phyloP scores from a whole-genome alignment of 163 green algal genomes.

The Volvox carteri region DNA sequence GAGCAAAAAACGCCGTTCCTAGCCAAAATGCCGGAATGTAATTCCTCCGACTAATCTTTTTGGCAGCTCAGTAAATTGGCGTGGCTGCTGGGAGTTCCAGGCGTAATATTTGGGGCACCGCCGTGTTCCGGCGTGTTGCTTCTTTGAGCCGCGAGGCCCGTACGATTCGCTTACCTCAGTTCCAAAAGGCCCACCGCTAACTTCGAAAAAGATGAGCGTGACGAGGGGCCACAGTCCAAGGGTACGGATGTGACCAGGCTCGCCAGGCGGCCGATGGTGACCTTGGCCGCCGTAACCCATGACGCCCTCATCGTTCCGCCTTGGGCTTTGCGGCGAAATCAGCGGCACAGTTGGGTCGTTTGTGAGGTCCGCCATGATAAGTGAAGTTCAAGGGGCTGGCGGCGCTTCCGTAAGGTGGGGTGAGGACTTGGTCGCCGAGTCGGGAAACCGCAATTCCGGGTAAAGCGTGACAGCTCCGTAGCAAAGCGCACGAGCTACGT shows the following conservation, averaged over 20 bases:
- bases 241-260: constrained; percentile 66
- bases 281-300: constrained; percentile 42
- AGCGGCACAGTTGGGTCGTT: constrained; percentile 24
- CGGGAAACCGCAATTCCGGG: neutral
- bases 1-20: too few relatives aligned
- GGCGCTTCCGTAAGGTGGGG: neutral
- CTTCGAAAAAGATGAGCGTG: constrained; percentile 97
- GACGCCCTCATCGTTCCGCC: constrained; percentile 32
- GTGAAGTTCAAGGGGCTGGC: neutral
- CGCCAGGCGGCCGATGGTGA: constrained; percentile 43
- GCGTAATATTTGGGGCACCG: too few relatives aligned
- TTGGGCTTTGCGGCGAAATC: constrained; percentile 31
- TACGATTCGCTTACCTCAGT: constrained; percentile 89
- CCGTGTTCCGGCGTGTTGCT: too few relatives aligned
- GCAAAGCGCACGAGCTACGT: too few relatives aligned
- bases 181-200: constrained; percentile 94
- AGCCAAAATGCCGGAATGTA: too few relatives aligned
- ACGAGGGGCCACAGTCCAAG: constrained; percentile 91
- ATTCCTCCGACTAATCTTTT: too few relatives aligned
- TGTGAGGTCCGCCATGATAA: constrained; percentile 27
- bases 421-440: neutral
- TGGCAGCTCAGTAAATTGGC: too few relatives aligned
- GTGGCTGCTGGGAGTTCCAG: too few relatives aligned
- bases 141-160: too few relatives aligned
- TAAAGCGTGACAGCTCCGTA: too few relatives aligned